Evolutionary conservation across 805 yeast genomes (phyloP).

Genomic region (Komagataella populi): DNA sequence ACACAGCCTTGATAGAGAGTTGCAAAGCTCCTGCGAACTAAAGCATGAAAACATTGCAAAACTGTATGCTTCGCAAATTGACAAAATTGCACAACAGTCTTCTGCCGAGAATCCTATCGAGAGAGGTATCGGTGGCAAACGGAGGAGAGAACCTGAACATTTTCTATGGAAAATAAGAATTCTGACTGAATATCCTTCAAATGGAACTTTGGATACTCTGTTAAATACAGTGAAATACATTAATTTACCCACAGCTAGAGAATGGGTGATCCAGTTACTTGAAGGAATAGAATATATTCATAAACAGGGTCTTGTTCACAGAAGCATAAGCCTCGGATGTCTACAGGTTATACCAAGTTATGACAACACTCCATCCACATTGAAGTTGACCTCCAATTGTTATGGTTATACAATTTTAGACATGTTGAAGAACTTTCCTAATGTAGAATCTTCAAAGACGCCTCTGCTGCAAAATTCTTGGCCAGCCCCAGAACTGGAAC

Average conservation of each 20-base stretch:
- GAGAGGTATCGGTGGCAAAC: slow-evolving; percentile 18
- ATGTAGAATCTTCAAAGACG: slow-evolving; percentile 8
- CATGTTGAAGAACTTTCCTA: slow-evolving; percentile 19
- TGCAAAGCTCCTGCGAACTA: slow-evolving; percentile 44
- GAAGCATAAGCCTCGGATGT: slow-evolving; percentile 47
- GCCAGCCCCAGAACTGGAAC: slow-evolving; percentile 72
- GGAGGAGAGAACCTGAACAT: slow-evolving; percentile 9
- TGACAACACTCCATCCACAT: slow-evolving; percentile 38
- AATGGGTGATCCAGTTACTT: slow-evolving; percentile 77
- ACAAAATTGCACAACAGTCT: slow-evolving; percentile 24
- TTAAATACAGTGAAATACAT: slow-evolving; percentile 54
- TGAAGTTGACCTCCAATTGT: slow-evolving; percentile 47
- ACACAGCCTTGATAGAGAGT: slow-evolving; percentile 61
- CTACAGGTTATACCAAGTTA: slow-evolving; percentile 35
- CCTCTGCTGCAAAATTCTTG: slow-evolving; percentile 26
- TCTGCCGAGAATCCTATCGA: slow-evolving; percentile 16
- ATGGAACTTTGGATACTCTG: slow-evolving; percentile 50
- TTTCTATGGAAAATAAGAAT: slow-evolving; percentile 55
- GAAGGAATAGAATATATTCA: slow-evolving; percentile 81
- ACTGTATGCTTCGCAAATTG: slow-evolving; percentile 64
- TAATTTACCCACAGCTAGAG: slow-evolving; percentile 63
- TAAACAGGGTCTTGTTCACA: slow-evolving; percentile 74
- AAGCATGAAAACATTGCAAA: slow-evolving; percentile 54
- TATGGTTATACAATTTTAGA: slow-evolving; percentile 37
- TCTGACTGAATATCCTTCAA: slow-evolving; percentile 48